phyloP scores from a whole-genome alignment of 2,329 filamentous ascomycete species.

The Epicoccum sorghinum region DNA sequence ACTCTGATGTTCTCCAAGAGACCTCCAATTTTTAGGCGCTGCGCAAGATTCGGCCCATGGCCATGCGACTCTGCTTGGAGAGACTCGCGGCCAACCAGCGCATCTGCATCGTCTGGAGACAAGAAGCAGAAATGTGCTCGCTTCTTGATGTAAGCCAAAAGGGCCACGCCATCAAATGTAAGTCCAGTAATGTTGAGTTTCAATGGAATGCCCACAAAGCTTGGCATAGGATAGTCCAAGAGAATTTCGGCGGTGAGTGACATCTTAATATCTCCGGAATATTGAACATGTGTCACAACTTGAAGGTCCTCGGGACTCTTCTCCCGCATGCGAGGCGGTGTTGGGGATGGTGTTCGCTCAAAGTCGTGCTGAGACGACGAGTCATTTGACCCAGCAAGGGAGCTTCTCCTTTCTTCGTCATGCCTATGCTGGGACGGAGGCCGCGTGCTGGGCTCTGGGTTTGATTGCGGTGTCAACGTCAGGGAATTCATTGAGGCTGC shows the following conservation, averaged over 20 bases:
- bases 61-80: constrained; percentile 32
- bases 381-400: constrained; percentile 35
- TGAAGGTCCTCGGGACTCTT: constrained; percentile 86
- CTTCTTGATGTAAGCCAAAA: constrained; percentile 88
- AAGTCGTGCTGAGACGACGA: constrained; percentile 37
- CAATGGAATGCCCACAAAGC: constrained; percentile 93
- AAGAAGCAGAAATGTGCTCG: constrained; percentile 93
- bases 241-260: constrained; percentile 93
- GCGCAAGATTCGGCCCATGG: constrained; percentile 32
- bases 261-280: constrained; percentile 84
- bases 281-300: constrained; percentile 87
- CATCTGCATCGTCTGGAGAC: constrained; percentile 85
- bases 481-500: constrained; percentile 53
- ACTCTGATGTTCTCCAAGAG: constrained; percentile 91
- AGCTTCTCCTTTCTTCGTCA: constrained; percentile 35
- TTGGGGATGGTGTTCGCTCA: constrained; percentile 39
- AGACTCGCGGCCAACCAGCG: constrained; percentile 58
- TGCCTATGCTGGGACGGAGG: constrained; percentile 53
- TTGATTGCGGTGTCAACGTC: constrained; percentile 54
- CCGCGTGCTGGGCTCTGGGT: constrained; percentile 52
- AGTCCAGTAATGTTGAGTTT: constrained; percentile 94
- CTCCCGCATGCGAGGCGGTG: constrained; percentile 67
- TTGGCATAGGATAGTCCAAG: constrained; percentile 97
- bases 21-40: constrained; percentile 66
- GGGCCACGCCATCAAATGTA: constrained; percentile 92